A percentile compares a stretch with the other conserved stretches of the same genome.
Conservation (phyloP, 1,284 basidiomycete species). For the Malassezia psittaci region DNA sequence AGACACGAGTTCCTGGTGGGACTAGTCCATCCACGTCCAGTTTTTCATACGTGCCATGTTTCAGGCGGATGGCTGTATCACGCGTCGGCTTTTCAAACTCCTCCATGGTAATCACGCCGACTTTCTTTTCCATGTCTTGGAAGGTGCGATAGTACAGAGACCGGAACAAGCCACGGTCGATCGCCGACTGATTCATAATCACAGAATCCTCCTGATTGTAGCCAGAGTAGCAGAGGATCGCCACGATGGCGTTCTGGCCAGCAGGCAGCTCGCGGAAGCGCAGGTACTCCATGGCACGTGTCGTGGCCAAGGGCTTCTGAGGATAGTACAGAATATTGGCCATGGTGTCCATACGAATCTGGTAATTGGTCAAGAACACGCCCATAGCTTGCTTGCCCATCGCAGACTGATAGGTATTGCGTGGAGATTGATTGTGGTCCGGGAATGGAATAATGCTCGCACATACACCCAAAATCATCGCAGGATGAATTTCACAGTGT, state of each 20-base stretch:
- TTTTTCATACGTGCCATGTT: constrained; percentile 97
- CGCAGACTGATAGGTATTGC: constrained; percentile 84
- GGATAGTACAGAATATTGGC: constrained; percentile 94
- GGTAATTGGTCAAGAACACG: constrained; percentile 91
- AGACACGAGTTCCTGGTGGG: constrained; percentile 85
- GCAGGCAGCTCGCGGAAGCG: constrained; percentile 95
- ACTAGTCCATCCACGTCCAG: constrained; percentile 91
- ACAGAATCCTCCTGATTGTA: constrained; percentile 99
- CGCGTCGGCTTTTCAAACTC: constrained; percentile 94
- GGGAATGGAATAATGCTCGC: constrained; percentile 99
- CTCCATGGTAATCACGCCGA: constrained; percentile 68
- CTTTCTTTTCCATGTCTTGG: constrained; percentile 93
- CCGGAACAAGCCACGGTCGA: constrained; percentile 94
- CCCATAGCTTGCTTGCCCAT: constrained; percentile 99
- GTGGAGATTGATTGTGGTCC: constrained; percentile 98
- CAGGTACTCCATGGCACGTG: constrained; percentile 95
- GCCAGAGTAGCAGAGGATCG: constrained; percentile 95
- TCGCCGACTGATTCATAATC: constrained; percentile 99
- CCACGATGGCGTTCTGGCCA: constrained; percentile 95
- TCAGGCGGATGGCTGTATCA: constrained; percentile 87
- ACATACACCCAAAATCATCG: constrained; percentile 97
- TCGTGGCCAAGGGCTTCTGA: constrained; percentile 95
- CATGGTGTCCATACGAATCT: constrained; percentile 59
- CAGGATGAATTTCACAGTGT: constrained; percentile 97
- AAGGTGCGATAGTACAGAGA: constrained; percentile 98